Conservation (phyloP, 2,329 filamentous ascomycete genomes). For the Cordyceps sp. region DNA sequence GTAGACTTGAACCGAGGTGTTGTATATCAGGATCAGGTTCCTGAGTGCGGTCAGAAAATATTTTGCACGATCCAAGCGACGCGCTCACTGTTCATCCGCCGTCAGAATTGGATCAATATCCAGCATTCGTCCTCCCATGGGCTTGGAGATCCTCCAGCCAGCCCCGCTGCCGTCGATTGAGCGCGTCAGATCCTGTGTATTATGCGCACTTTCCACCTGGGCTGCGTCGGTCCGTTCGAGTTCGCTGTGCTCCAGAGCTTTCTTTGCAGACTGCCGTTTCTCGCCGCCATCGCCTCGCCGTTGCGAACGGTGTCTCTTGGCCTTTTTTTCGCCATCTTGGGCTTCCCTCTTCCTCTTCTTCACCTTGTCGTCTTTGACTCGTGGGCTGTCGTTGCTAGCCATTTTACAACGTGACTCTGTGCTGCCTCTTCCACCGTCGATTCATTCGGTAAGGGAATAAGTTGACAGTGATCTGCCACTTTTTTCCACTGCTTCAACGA, state of each 20-base stretch:
- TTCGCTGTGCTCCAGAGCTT: constrained; percentile 2
- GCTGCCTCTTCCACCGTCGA: constrained; percentile 2
- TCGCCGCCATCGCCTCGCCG: background rate
- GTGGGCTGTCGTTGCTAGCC: constrained; percentile 16
- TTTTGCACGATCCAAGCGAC: background rate
- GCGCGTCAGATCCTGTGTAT: constrained; percentile 9
- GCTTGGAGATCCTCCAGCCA: constrained; percentile 44
- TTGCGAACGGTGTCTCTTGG: constrained; percentile 13
- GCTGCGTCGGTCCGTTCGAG: constrained; percentile 2
- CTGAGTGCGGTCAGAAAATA: constrained; percentile 23
- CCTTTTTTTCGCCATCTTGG: constrained; percentile 21
- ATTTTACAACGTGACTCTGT: constrained; percentile 11
- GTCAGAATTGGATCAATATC: constrained; percentile 48
- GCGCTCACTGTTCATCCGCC: constrained; percentile 39
- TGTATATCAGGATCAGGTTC: constrained; percentile 58
- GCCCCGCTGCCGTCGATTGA: constrained; percentile 14
- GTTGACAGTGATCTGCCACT: too few species aligned
- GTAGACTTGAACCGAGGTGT: constrained; percentile 64
- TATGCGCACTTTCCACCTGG: constrained; percentile 4
- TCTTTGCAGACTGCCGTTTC: background rate
- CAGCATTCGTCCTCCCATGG: constrained; percentile 48
- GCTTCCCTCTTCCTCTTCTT: constrained; percentile 31
- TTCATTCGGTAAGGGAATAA: too few species aligned
- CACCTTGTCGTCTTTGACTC: constrained; percentile 17
- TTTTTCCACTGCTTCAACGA: too few species aligned